Evolutionary conservation across 2,329 filamentous ascomycete genomes (phyloP).

Genomic region (Verticillium nubilum): DNA sequence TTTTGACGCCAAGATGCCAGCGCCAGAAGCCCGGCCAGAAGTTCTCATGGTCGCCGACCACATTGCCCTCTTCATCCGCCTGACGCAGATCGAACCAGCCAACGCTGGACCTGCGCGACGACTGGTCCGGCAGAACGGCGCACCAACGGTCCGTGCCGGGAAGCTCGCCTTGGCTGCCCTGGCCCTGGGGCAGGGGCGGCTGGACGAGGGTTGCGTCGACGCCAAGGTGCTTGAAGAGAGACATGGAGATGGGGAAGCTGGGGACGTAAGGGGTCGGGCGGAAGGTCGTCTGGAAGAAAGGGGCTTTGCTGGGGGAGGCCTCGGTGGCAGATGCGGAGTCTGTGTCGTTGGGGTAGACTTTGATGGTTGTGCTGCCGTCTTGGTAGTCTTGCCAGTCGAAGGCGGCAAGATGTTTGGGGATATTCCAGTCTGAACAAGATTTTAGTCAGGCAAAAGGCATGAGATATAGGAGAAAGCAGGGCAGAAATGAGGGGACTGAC

Average conservation of each 20-base stretch:
- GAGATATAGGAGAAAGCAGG: neutral
- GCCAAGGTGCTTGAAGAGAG: conserved; percentile 31
- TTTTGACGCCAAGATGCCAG: conserved; percentile 36
- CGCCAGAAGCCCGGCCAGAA: conserved; percentile 41
- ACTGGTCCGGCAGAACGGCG: conserved; percentile 24
- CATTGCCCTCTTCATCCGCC: conserved; percentile 19
- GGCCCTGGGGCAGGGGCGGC: conserved; percentile 39
- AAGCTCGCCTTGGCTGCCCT: conserved; percentile 33
- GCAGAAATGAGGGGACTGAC: conserved; percentile 19
- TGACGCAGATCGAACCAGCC: conserved; percentile 43
- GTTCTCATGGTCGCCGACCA: conserved; percentile 25
- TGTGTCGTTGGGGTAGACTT: conserved; percentile 39
- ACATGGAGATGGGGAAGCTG: conserved; percentile 35
- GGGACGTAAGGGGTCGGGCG: conserved; percentile 34
- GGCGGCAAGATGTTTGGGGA: conserved; percentile 48
- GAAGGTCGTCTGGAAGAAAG: conserved; percentile 42
- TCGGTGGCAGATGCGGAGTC: conserved; percentile 21
- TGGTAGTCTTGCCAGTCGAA: conserved; percentile 38
- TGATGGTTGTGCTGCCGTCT: conserved; percentile 30
- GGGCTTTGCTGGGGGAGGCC: conserved; percentile 22
- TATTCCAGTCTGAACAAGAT: conserved; percentile 43
- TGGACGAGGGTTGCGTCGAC: conserved; percentile 38
- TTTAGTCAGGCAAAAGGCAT: neutral
- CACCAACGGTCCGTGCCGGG: conserved; percentile 42
- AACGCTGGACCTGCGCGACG: conserved; percentile 24